Conservation (phyloP, 495 filamentous ascomycete species). For the Chaetomidium leptoderma region DNA sequence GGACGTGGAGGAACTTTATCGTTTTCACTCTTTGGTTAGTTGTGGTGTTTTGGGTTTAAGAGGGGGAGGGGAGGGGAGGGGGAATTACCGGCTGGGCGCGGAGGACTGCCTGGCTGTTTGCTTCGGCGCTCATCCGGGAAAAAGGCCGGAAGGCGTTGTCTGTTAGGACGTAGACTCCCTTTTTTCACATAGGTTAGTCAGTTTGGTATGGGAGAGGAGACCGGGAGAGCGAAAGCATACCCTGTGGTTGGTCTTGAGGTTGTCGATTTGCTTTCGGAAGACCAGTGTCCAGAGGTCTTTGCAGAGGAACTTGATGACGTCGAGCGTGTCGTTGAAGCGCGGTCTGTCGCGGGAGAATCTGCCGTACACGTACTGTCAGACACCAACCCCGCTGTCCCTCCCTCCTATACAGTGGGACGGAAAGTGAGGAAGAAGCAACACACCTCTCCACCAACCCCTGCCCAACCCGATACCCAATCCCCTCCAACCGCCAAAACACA, state of each 20-base stretch:
- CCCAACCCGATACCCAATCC: conserved; percentile 84
- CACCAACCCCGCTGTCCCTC: background rate
- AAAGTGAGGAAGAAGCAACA: conserved; percentile 21
- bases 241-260: conserved; percentile 96
- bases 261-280: conserved; percentile 95
- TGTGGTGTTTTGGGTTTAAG: background rate
- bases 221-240: conserved; percentile 40
- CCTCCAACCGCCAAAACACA: conserved; percentile 79
- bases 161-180: conserved; percentile 94
- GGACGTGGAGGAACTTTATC: conserved; percentile 78
- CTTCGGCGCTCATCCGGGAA: conserved; percentile 75
- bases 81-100: conserved; percentile 73
- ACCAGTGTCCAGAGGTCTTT: conserved; percentile 94
- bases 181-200: background rate
- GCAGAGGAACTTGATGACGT: conserved; percentile 96
- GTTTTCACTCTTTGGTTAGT: conserved; percentile 14
- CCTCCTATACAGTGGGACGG: background rate
- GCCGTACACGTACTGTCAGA: background rate
- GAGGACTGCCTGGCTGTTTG: conserved; percentile 62
- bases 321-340: conserved; percentile 79
- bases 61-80: conserved; percentile 4
- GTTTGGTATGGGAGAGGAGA: background rate
- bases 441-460: conserved; percentile 90
- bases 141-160: conserved; percentile 91
- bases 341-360: conserved; percentile 87